Evolutionary conservation across 306 rosid species (phyloP), one percentile per base, ranked within the genome.

Genomic region (Vigna radiata): DNA sequence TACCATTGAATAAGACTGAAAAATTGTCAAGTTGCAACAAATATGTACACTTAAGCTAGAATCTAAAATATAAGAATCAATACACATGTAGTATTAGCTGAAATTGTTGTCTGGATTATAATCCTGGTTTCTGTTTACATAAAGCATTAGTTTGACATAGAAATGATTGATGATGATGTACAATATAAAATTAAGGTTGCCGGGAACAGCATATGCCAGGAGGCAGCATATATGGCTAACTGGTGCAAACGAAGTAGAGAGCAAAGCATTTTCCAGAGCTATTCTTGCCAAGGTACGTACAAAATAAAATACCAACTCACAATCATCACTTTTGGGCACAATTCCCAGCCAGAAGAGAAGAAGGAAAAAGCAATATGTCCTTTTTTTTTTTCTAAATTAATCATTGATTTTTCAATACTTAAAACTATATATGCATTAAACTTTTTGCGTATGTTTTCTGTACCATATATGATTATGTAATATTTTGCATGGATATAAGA

Each of bases 221-320:
- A 72, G 87, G 68, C 90, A 86, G 52, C 96, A 89, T 58, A 74
- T 89, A 18, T 91, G 96, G 96, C 87, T 91, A 39, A 78, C 86
- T 0, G 89, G 90, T 25, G 93, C 93, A 15, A 83, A 87, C 73
- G 84, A 91, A 49, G 89, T 79, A 48, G 90, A 86, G 46, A 89
- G 82, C 78, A 86, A 89, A 79, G 83, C 77, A 39, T 91, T 91
- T 80, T 83, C 89, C 5, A 86, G 93, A 69, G 91, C 93, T 63
- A 87, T 91, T 81, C 87, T 89, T 74, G 96, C 96, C 36, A 91
- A 89, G 93, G 93, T 89, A 23, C 27, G 27, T 25, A 25, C 27
- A 25, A 25, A 2, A 25, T 25, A 25, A 25, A 25, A 25, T 25
- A 25, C 3, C 3, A 25, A 25, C 18, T 23, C 10, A 8, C 18